Conservation (phyloP, 2,329 filamentous ascomycete genomes). For the Decorospora gaudefroyi region DNA sequence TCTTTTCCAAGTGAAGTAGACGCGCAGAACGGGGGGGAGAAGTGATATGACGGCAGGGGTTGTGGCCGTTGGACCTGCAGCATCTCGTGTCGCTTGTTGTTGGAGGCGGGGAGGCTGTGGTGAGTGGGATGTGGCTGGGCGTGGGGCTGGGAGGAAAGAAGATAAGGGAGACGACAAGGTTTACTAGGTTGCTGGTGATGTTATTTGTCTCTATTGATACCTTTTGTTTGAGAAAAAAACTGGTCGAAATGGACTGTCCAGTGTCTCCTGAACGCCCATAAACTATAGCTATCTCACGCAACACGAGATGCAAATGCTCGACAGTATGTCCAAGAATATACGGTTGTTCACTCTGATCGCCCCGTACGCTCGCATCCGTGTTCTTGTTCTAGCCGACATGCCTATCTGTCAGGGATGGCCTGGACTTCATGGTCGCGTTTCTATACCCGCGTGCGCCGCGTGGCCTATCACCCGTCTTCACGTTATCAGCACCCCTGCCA, state of each 20-base stretch:
- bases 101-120: constrained; percentile 8
- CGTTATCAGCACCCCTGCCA: constrained; percentile 23
- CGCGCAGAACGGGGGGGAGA: constrained; percentile 1
- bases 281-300: too few relatives aligned
- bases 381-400: background rate
- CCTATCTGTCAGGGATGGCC: constrained; percentile 7
- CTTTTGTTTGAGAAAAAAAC: too few relatives aligned
- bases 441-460: constrained; percentile 3
- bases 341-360: too few relatives aligned
- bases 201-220: too few relatives aligned
- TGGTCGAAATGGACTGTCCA: too few relatives aligned
- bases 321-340: too few relatives aligned
- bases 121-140: constrained; percentile 7
- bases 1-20: background rate
- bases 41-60: constrained; percentile 4
- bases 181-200: too few relatives aligned
- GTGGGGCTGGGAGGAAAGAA: constrained; percentile 5
- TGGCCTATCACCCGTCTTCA: constrained; percentile 23
- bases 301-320: too few relatives aligned
- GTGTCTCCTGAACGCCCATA: too few relatives aligned
- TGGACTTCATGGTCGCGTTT: constrained; percentile 11
- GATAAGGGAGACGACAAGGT: constrained; percentile 9
- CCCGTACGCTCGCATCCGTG: too few relatives aligned
- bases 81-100: background rate
- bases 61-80: constrained; percentile 4